Conservation (phyloP, 805 yeast genomes). For the Yarrowia osloensis region DNA sequence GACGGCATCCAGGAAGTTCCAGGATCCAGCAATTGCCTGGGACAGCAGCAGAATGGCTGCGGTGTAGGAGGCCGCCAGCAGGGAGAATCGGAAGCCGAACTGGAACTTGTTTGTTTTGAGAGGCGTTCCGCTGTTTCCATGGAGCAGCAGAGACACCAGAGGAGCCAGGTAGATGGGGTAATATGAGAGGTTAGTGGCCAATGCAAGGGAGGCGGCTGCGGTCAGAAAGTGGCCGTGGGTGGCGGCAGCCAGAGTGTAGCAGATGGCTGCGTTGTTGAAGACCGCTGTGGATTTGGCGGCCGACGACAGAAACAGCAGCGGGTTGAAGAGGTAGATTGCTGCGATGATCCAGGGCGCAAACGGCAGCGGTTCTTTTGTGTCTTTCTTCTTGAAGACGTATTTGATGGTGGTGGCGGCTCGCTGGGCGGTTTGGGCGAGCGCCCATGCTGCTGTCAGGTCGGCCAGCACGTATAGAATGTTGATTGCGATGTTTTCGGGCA, state of each 20-base stretch:
- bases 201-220: slow-evolving; percentile 56
- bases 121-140: slow-evolving; percentile 16
- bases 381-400: slow-evolving; percentile 10
- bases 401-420: slow-evolving; percentile 31
- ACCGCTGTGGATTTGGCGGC: slow-evolving; percentile 67
- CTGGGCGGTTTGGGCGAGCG: slow-evolving; percentile 53
- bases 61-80: slow-evolving; percentile 32
- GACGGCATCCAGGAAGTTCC: slow-evolving; percentile 52
- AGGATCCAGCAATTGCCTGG: slow-evolving; percentile 39
- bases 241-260: slow-evolving; percentile 52
- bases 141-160: slow-evolving; percentile 51
- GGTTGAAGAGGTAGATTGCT: slow-evolving; percentile 74
- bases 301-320: slow-evolving; percentile 68
- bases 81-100: slow-evolving; percentile 30
- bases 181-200: slow-evolving; percentile 64
- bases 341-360: slow-evolving; percentile 53
- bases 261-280: slow-evolving; percentile 60
- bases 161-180: slow-evolving; percentile 62
- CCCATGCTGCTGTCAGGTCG: slow-evolving; percentile 61
- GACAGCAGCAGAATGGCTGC: slow-evolving; percentile 36
- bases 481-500: slow-evolving; percentile 33
- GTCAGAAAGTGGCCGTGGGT: slow-evolving; percentile 46
- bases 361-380: slow-evolving; percentile 39
- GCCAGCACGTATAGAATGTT: slow-evolving; percentile 55
- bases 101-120: not conserved